A percentile compares a stretch with the other conserved stretches of the same genome.
Conservation (phyloP, 352 stramenopile species). For the Globisporangium radiosum region DNA sequence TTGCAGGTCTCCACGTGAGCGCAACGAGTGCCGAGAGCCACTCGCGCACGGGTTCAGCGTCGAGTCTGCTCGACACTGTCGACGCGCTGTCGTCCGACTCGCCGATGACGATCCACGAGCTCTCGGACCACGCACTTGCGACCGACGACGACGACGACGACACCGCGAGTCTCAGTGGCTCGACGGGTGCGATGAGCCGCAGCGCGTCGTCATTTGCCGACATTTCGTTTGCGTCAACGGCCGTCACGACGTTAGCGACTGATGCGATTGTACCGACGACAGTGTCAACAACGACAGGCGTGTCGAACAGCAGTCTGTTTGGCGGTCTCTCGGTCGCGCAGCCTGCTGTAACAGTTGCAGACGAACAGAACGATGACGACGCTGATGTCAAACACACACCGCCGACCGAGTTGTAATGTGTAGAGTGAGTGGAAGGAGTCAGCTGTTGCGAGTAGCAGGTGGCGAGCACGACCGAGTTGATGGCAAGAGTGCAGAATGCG, state of each 20-base stretch:
- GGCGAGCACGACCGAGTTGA: no score
- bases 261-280: constrained; percentile 1
- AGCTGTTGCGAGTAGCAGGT: no score
- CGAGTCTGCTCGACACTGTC: constrained; percentile 7
- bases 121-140: constrained; percentile 24
- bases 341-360: neutral
- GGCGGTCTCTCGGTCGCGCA: constrained; percentile 12
- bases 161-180: constrained; percentile 1
- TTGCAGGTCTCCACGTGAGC: constrained; percentile 9
- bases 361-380: no score
- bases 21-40: constrained; percentile 10
- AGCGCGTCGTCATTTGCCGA: constrained; percentile 15
- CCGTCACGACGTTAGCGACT: neutral
- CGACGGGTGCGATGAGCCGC: constrained; percentile 1
- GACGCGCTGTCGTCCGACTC: constrained; percentile 17
- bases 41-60: constrained; percentile 12
- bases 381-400: no score
- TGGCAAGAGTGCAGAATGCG: no score
- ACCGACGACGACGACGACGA: constrained; percentile 11
- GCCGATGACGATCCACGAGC: constrained; percentile 49
- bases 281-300: neutral
- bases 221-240: constrained; percentile 14
- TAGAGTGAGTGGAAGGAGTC: no score
- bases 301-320: constrained; percentile 8
- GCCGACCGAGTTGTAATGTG: no score